These are phyloP conservation scores for Erodium texanum DNA, from an alignment of 441 rosid species.

Conservation along the genomic window DNA sequence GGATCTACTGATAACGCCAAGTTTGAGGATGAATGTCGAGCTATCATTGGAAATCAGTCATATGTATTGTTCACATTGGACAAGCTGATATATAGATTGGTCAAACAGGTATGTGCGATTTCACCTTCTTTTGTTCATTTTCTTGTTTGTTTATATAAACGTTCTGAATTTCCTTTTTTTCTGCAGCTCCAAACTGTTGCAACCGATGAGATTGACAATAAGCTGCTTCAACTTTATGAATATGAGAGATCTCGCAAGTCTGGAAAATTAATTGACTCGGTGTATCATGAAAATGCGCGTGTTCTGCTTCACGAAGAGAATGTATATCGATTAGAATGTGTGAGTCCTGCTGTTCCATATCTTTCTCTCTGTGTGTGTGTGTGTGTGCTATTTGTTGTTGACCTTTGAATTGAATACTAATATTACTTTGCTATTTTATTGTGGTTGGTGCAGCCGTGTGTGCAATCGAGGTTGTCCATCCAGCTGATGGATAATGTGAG, in stretches of 20 bases:
- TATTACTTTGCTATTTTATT: too few species aligned
- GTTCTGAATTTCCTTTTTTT: conserved; percentile 8
- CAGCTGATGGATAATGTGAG: conserved; percentile 83
- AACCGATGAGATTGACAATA: conserved; percentile 81
- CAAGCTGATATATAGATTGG: conserved; percentile 59
- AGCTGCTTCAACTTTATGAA: conserved; percentile 66
- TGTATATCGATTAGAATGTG: conserved; percentile 85
- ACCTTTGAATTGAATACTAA: conserved; percentile 3
- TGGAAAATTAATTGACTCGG: conserved; percentile 56
- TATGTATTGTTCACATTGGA: conserved; percentile 90
- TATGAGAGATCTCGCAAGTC: conserved; percentile 77
- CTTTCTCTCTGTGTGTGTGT: background rate
- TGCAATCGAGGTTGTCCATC: conserved; percentile 52
- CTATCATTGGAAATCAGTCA: conserved; percentile 92
- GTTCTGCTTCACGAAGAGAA: conserved; percentile 85
- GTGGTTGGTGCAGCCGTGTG: conserved; percentile 35
- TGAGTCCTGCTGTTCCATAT: conserved; percentile 29
- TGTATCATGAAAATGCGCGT: conserved; percentile 77
- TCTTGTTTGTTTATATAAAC: conserved; percentile 6
- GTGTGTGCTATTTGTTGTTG: background rate
- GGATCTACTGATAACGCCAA: conserved; percentile 91
- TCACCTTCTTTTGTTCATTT: background rate
- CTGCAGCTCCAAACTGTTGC: conserved; percentile 79
- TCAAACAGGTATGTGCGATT: conserved; percentile 34
- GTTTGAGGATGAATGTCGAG: conserved; percentile 96